Evolutionary conservation across 768 basidiomycete genomes (phyloP).

Genomic region (Mycena galopus): DNA sequence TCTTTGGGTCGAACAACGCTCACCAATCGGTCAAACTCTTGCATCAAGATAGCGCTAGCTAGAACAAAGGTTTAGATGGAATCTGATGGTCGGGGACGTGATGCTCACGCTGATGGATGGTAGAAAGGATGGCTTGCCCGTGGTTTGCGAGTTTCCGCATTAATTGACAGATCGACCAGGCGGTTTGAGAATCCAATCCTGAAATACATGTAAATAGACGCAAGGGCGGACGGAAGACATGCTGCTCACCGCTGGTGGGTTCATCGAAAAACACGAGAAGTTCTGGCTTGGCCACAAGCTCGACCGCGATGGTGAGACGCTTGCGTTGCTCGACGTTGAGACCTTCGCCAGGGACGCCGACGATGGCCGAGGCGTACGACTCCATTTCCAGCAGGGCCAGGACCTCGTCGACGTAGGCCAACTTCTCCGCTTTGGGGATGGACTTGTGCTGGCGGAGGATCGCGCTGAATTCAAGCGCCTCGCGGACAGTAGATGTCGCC

Average conservation of each 20-base stretch:
- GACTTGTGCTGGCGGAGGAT: conserved; percentile 59
- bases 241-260: conserved; percentile 59
- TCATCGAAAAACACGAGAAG: conserved; percentile 71
- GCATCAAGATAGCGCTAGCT: conserved; percentile 59
- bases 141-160: conserved; percentile 65
- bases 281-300: conserved; percentile 65
- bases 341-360: conserved; percentile 51
- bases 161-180: conserved; percentile 64
- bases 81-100: not conserved
- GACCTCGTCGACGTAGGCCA: conserved; percentile 61
- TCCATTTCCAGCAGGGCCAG: conserved; percentile 62
- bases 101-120: conserved; percentile 45
- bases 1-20: not conserved
- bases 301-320: conserved; percentile 67
- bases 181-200: conserved; percentile 64
- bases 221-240: not conserved
- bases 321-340: conserved; percentile 60
- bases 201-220: not conserved
- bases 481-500: conserved; percentile 64
- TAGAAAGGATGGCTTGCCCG: conserved; percentile 71
- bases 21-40: conserved; percentile 62
- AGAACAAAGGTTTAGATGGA: conserved; percentile 12
- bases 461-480: conserved; percentile 60
- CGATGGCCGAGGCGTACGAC: conserved; percentile 61
- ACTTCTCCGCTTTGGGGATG: conserved; percentile 56